Percentiles rank a stretch among this genome's conserved stretches.
Conservation (phyloP, 2,329 filamentous ascomycete genomes). For the Talaromyces sp. region DNA sequence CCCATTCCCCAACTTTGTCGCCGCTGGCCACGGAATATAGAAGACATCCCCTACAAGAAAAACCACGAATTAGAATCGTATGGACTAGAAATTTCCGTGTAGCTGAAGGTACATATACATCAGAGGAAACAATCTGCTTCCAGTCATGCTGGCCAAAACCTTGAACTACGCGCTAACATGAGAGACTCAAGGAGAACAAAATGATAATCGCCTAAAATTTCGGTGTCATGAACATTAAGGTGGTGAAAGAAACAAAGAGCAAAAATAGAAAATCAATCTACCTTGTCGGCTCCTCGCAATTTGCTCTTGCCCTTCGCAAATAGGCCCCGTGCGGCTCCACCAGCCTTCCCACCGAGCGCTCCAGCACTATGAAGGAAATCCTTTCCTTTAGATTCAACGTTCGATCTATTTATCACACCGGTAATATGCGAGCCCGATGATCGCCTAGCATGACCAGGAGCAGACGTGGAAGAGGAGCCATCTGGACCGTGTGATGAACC, state of each 20-base stretch:
- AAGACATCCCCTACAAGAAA: constrained; percentile 16
- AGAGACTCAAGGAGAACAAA: constrained; percentile 21
- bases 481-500: constrained; percentile 25
- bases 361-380: constrained; percentile 81
- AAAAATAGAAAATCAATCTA: constrained; percentile 59
- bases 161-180: constrained; percentile 9
- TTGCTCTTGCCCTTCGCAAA: constrained; percentile 88
- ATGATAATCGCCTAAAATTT: not conserved
- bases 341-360: constrained; percentile 60
- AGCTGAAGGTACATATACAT: constrained; percentile 16
- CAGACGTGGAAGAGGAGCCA: constrained; percentile 23
- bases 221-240: not conserved
- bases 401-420: constrained; percentile 49
- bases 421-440: constrained; percentile 34
- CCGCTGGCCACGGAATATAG: constrained; percentile 12
- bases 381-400: constrained; percentile 79
- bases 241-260: not conserved
- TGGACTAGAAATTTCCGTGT: constrained; percentile 9
- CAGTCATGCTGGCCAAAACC: not conserved
- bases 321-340: constrained; percentile 77
- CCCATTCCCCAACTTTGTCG: constrained; percentile 4
- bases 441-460: constrained; percentile 31
- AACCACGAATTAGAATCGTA: constrained; percentile 16
- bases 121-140: constrained; percentile 1
- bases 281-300: constrained; percentile 69